These are phyloP conservation scores for Pythium oligandrum DNA, from an alignment of 352 stramenopile genomes.

Conservation along the genomic window DNA sequence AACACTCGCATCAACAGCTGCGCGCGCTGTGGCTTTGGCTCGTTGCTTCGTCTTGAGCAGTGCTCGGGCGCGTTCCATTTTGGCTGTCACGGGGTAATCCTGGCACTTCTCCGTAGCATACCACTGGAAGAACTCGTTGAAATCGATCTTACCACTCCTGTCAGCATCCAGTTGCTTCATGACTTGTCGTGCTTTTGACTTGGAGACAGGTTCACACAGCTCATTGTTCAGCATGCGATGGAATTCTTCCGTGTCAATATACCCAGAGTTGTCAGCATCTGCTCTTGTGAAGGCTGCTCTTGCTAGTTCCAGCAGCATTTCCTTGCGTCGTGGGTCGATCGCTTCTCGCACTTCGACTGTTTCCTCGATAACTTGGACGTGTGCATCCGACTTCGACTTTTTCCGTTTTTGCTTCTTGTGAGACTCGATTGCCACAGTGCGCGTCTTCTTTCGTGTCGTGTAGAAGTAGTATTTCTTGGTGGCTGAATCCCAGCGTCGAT, in stretches of 20 bases:
- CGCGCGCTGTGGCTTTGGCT: slow-evolving; percentile 15
- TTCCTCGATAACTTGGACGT: slow-evolving; percentile 14
- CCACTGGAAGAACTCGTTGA: slow-evolving; percentile 48
- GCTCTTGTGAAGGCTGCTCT: slow-evolving; percentile 26
- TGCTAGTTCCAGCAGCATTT: slow-evolving; percentile 26
- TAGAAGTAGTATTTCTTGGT: slow-evolving; percentile 30
- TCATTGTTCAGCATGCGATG: slow-evolving; percentile 26
- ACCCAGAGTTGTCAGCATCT: slow-evolving; percentile 31
- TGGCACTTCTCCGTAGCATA: slow-evolving; percentile 46
- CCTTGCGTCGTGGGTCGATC: slow-evolving; percentile 35
- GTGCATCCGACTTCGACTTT: slow-evolving; percentile 3
- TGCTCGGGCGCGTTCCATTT: slow-evolving; percentile 29
- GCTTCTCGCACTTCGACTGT: slow-evolving; percentile 29
- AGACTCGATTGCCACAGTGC: not conserved
- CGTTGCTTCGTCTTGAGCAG: slow-evolving; percentile 30
- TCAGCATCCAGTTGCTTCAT: slow-evolving; percentile 34
- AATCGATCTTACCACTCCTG: slow-evolving; percentile 37
- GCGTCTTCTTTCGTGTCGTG: slow-evolving; percentile 19
- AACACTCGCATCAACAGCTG: slow-evolving; percentile 16
- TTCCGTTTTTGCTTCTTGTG: slow-evolving; percentile 6
- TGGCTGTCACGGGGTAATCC: slow-evolving; percentile 25
- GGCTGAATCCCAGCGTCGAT: slow-evolving; percentile 25
- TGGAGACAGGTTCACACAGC: slow-evolving; percentile 38
- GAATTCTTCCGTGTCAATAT: slow-evolving; percentile 32
- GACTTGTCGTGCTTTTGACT: slow-evolving; percentile 20